phyloP scores from a whole-genome alignment of 306 rosid species.

The Lathyrus aphaca region DNA sequence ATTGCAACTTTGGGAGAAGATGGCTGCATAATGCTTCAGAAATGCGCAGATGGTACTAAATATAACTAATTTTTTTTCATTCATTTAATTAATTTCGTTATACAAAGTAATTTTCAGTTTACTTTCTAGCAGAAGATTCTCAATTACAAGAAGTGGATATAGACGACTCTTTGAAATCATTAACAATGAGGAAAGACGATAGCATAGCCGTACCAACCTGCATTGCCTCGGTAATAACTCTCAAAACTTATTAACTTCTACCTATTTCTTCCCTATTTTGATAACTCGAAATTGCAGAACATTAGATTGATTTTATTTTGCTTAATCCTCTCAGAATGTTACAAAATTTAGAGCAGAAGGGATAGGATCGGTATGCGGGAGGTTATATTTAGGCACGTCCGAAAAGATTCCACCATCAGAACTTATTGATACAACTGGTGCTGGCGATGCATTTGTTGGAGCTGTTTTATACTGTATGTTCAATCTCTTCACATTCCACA shows the following conservation, averaged over 20 bases:
- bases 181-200: conserved; percentile 57
- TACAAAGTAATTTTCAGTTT: conserved; percentile 18
- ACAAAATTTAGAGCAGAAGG: conserved; percentile 76
- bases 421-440: conserved; percentile 88
- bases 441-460: conserved; percentile 96
- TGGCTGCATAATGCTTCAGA: conserved; percentile 93
- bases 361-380: conserved; percentile 72
- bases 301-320: conserved; percentile 19
- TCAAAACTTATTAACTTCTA: conserved; percentile 1
- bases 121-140: conserved; percentile 54
- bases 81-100: neutral
- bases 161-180: conserved; percentile 50
- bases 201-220: conserved; percentile 57
- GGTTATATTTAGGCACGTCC: conserved; percentile 71
- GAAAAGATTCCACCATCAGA: conserved; percentile 85
- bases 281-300: too few relatives aligned
- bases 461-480: conserved; percentile 80
- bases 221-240: conserved; percentile 64
- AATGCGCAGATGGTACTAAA: conserved; percentile 56
- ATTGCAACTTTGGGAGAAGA: conserved; percentile 85
- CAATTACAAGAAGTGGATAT: conserved; percentile 64
- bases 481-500: neutral
- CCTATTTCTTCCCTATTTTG: too few relatives aligned
- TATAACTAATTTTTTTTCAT: neutral
- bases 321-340: conserved; percentile 55